Evolutionary conservation across 805 yeast species (phyloP), one percentile per base, ranked within the genome.

Genomic region (Wickerhamiella sorbophila): DNA sequence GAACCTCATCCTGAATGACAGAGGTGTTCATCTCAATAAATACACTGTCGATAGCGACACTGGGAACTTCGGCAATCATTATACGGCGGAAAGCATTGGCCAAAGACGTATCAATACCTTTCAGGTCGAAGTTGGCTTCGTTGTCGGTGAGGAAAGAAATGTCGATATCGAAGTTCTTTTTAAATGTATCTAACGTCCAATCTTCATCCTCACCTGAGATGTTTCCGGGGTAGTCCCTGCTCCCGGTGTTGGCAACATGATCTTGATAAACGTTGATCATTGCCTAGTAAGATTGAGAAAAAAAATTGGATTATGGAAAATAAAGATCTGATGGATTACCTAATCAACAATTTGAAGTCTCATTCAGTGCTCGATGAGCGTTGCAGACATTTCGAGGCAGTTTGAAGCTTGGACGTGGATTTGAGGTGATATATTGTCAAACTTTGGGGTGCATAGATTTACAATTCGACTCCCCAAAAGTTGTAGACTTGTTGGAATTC

Each of bases 81-180:
- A 91, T 82, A 57, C 98, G 79, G 58, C 98, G 79, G 64, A 88
- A 86, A 0, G 98, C 96, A 65, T 91, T 91, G 36, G 97, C 87
- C 44, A 91, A 67, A 10, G 97, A 83, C 1, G 97, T 82, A 61
- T 91, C 98, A 40, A 87, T 64, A 54, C 84, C 79, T 44, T 82
- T 64, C 49, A 91, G 67, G 60, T 91, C 98, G 54, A 91, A 91
- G 60, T 84, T 85, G 44, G 88, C 85, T 24, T 69, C 64, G 12
- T 35, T 37, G 38, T 64, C 70, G 58, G 87, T 72, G 45, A 77
- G 80, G 36, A 74, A 69, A 45, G 78, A 63, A 53, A 75, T 72
- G 5, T 77, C 65, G 49, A 88, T 74, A 46, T 78, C 67, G 47
- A 88, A 74, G 46, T 76, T 40, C 40, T 76, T 60, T 57, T 79